phyloP scores from a whole-genome alignment of 2,329 filamentous ascomycete genomes.

The Diaporthe sp. region DNA sequence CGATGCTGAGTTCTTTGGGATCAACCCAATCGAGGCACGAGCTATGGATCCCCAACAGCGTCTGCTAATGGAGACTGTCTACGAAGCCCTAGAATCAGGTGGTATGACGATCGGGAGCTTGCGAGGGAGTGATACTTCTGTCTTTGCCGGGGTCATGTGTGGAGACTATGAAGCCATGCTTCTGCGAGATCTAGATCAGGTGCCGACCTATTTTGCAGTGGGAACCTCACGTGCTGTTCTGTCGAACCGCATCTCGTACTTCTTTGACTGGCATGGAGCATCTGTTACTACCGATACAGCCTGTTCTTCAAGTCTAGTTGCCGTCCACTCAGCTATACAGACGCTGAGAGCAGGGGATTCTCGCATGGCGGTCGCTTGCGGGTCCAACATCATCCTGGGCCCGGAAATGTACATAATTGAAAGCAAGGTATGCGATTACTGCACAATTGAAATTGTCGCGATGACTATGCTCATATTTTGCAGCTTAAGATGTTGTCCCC shows the following conservation, averaged over 20 bases:
- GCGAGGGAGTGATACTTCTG: constrained; percentile 40
- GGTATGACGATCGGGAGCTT: constrained; percentile 37
- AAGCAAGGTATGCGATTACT: constrained; percentile 39
- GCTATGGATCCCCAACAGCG: constrained; percentile 34
- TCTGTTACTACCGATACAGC: constrained; percentile 55
- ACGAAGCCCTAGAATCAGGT: constrained; percentile 37
- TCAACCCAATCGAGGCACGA: constrained; percentile 37
- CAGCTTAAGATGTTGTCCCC: constrained; percentile 1
- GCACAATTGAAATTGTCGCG: not conserved
- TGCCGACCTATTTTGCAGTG: not conserved
- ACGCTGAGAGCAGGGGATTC: constrained; percentile 45
- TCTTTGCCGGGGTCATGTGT: constrained; percentile 42
- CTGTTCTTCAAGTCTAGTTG: constrained; percentile 51
- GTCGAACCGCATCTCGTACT: constrained; percentile 39
- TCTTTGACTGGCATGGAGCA: constrained; percentile 50
- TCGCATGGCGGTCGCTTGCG: constrained; percentile 45
- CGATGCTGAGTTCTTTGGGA: constrained; percentile 42
- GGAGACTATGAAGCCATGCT: constrained; percentile 40
- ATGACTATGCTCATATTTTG: not conserved
- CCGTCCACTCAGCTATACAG: constrained; percentile 49
- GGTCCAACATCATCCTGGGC: constrained; percentile 46
- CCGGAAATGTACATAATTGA: constrained; percentile 46
- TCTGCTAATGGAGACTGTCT: constrained; percentile 37
- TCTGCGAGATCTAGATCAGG: not conserved
- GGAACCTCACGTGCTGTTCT: not conserved